A percentile compares a stretch with the other conserved stretches of the same genome.
phyloP scores from a whole-genome alignment of 345 rosid genomes.

The Mercurialis annua region DNA sequence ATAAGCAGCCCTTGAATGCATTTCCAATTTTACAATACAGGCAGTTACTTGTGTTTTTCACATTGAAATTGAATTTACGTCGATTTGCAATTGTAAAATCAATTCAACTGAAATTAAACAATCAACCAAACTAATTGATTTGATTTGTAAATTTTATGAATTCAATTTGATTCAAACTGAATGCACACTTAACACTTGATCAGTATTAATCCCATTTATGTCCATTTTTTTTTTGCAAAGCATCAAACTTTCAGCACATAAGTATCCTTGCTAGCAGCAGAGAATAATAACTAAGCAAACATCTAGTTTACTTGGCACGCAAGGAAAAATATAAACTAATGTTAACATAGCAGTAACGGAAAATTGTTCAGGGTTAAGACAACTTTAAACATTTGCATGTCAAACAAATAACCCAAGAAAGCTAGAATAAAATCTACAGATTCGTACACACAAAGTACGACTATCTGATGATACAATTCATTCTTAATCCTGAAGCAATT shows the following conservation, averaged over 20 bases:
- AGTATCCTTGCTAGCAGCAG: background rate
- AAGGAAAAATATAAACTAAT: background rate
- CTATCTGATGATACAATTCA: conserved; percentile 5
- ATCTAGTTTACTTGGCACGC: background rate
- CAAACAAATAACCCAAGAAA: conserved; percentile 9
- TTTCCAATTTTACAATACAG: background rate
- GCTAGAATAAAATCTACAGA: conserved; percentile 9
- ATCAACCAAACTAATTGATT: too few relatives aligned
- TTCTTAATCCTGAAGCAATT: background rate
- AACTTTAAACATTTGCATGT: background rate
- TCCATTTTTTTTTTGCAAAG: background rate
- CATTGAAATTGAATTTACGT: too few relatives aligned
- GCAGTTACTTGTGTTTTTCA: background rate
- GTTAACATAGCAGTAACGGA: background rate
- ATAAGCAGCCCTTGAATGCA: background rate
- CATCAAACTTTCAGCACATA: background rate
- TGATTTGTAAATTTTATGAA: too few relatives aligned
- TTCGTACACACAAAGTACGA: background rate
- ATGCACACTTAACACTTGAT: too few relatives aligned
- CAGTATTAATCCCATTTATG: background rate
- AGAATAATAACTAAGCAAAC: conserved; percentile 11
- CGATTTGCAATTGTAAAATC: too few relatives aligned
- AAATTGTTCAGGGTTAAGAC: background rate
- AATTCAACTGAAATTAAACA: too few relatives aligned
- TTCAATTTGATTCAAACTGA: too few relatives aligned